These are phyloP conservation scores for Solanum ossicruentum DNA, from an alignment of 257 asterid species.

Conservation along the genomic window DNA sequence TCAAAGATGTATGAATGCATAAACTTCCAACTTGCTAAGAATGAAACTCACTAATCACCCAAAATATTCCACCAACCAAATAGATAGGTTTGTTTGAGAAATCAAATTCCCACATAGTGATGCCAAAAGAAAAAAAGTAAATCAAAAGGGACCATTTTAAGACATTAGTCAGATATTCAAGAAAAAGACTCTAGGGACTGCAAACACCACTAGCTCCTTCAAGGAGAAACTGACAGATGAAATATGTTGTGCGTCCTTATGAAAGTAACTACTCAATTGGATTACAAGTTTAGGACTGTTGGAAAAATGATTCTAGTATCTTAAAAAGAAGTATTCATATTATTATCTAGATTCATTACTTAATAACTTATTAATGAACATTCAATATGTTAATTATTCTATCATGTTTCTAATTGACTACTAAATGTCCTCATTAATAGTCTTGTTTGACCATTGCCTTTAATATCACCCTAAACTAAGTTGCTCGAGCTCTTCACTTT, in stretches of 20 bases:
- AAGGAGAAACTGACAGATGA: background rate
- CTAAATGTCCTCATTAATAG: too few species aligned
- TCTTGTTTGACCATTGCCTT: too few species aligned
- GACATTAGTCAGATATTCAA: background rate
- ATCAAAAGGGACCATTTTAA: background rate
- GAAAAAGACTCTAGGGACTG: background rate
- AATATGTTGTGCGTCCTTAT: background rate
- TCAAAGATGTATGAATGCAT: background rate
- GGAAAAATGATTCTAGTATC: too few species aligned
- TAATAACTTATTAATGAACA: too few species aligned
- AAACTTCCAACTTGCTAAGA: background rate
- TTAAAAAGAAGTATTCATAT: too few species aligned
- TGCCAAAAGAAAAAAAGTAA: background rate
- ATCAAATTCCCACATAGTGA: background rate
- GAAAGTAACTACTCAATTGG: background rate
- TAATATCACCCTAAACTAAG: too few species aligned
- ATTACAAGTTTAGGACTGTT: background rate
- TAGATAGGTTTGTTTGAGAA: background rate
- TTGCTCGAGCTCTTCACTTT: too few species aligned
- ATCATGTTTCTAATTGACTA: too few species aligned
- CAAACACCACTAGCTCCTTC: background rate
- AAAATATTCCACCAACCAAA: background rate
- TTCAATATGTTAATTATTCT: too few species aligned
- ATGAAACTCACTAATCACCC: background rate
- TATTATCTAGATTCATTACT: too few species aligned